Evolutionary conservation across 2,329 filamentous ascomycete species (phyloP).

Genomic region (Rachicladosporium sp.): DNA sequence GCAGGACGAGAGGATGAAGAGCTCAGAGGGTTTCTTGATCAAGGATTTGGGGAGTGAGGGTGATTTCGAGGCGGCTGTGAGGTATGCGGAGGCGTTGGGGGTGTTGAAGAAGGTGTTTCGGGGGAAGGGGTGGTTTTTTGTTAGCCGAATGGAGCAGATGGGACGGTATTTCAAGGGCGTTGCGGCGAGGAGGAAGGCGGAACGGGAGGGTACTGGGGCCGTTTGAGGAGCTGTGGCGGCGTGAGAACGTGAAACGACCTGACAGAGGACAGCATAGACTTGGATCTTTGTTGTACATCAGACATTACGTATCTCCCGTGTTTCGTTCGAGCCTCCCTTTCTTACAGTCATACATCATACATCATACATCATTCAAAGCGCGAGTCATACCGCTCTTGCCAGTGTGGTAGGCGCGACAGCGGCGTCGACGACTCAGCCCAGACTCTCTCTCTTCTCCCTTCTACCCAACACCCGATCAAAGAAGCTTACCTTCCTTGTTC

Average conservation of each 20-base stretch:
- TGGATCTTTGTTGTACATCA: too few relatives aligned
- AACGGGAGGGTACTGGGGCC: background rate
- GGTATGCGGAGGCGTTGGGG: slow-evolving; percentile 78
- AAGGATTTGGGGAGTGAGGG: slow-evolving; percentile 58
- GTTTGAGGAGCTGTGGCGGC: too few relatives aligned
- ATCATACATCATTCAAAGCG: background rate
- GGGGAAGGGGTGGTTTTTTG: slow-evolving; percentile 73
- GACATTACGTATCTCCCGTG: too few relatives aligned
- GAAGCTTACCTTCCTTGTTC: slow-evolving; percentile 18
- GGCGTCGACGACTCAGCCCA: background rate
- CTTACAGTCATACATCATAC: background rate
- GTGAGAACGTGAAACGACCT: too few relatives aligned
- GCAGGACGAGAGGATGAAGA: slow-evolving; percentile 87
- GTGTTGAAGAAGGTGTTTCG: slow-evolving; percentile 83
- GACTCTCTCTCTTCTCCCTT: slow-evolving; percentile 10
- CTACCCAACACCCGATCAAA: slow-evolving; percentile 24
- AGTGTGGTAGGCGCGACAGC: background rate
- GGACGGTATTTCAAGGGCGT: slow-evolving; percentile 59
- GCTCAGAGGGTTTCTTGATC: slow-evolving; percentile 74
- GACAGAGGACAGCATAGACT: too few relatives aligned
- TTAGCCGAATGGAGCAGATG: slow-evolving; percentile 81
- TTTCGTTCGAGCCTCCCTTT: too few relatives aligned
- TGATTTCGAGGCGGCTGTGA: slow-evolving; percentile 58
- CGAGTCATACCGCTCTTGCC: background rate
- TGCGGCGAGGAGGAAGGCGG: slow-evolving; percentile 25